Evolutionary conservation across 306 rosid species (phyloP), one percentile per base, ranked within the genome.

Genomic region (Vicia villosa): DNA sequence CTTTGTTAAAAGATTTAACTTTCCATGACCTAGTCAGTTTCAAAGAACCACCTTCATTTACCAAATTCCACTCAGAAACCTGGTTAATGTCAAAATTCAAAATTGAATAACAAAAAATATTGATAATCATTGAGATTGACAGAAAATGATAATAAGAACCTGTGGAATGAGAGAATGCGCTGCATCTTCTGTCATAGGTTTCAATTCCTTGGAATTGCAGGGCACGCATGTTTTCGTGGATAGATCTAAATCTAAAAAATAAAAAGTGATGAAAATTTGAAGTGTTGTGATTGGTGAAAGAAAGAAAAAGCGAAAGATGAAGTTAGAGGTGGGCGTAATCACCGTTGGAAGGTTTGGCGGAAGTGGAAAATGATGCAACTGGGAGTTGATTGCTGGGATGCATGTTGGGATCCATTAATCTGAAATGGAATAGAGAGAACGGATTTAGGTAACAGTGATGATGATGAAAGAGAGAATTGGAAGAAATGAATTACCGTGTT

Each of bases 1-100:
- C 98, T 83, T 89, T 92, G 22, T 81, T 82, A 78, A 92, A 92
- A 73, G 80, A 83, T 81, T 89, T 92, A 52, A 89, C 95, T 84
- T 79, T 89, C 91, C 88, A 83, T 49, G 91, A 78, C 55, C 76
- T 83, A 38, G 64, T 86, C 76, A 92, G 77, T 83, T 86, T 92
- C 77, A 84, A 73, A 8, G 41, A 24, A 58, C 86, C 89, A 55
- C 72, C 82, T 88, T 89, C 95, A 26, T 70, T 83, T 17, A 83
- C 73, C 85, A 92, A 79, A 70, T 75, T 65, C 98, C 98, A 92
- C 17, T 82, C 87, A 0, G 81, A 72, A 41, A 87, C 88, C 98
- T 92, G 74, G 61, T 30, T n/a, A n/a, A n/a, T n/a, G n/a, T n/a
- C n/a, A n/a, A 46, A 26, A 22, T 21, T 55, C 16, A 71, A 45